Evolutionary conservation across 768 basidiomycete genomes (phyloP).

Genomic region (Boletellus ananas): DNA sequence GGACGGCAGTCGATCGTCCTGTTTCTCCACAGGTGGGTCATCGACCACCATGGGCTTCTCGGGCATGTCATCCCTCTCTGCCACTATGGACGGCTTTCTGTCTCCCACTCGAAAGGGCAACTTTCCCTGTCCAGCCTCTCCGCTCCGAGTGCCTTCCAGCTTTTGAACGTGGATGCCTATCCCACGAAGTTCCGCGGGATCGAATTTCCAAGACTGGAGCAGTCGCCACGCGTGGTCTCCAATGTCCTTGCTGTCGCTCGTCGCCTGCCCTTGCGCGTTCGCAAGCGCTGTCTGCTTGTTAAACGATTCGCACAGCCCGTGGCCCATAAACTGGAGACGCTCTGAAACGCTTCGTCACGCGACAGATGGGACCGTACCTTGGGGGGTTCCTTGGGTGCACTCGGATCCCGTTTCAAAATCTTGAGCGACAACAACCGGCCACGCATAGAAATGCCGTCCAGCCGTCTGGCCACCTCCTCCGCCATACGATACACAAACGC

Average conservation of each 20-base stretch:
- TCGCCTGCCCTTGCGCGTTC: slow-evolving; percentile 61
- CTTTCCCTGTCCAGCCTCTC: slow-evolving; percentile 52
- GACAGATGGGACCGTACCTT: slow-evolving; percentile 52
- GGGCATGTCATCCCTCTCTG: too few relatives aligned
- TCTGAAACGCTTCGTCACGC: neutral
- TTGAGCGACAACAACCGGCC: slow-evolving; percentile 82
- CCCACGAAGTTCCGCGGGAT: slow-evolving; percentile 85
- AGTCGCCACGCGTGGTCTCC: slow-evolving; percentile 76
- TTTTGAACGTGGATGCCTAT: slow-evolving; percentile 91
- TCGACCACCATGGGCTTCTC: neutral
- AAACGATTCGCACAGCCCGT: slow-evolving; percentile 80
- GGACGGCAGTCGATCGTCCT: slow-evolving; percentile 45
- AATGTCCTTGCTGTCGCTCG: slow-evolving; percentile 68
- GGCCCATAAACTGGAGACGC: slow-evolving; percentile 74
- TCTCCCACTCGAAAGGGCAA: too few relatives aligned
- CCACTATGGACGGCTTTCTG: too few relatives aligned
- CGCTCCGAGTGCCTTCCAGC: slow-evolving; percentile 52
- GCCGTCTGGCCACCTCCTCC: slow-evolving; percentile 66
- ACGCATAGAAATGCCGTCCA: slow-evolving; percentile 63
- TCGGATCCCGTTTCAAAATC: slow-evolving; percentile 81
- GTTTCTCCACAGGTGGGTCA: slow-evolving; percentile 8
- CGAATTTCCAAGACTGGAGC: slow-evolving; percentile 68
- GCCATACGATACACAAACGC: slow-evolving; percentile 74
- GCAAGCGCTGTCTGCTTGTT: slow-evolving; percentile 66
- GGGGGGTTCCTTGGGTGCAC: slow-evolving; percentile 83